Percentiles rank a stretch among this genome's conserved stretches.
Conservation (phyloP, 495 filamentous ascomycete genomes). For the Xylaria nigripes region DNA sequence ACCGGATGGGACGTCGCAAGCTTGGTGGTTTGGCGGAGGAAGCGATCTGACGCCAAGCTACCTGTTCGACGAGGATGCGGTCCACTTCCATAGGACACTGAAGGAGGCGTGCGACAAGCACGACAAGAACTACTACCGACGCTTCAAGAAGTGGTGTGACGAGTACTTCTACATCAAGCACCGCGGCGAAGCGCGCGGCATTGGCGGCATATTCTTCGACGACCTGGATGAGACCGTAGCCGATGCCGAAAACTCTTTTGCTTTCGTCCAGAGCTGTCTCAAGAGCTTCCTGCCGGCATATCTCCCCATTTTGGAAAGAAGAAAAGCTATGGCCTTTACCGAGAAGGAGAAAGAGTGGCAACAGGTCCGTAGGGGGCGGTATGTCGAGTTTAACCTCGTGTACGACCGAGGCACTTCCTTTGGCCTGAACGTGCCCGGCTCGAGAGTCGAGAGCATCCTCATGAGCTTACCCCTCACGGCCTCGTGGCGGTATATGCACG, state of each 20-base stretch:
- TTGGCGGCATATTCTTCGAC: constrained; percentile 98
- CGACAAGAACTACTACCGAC: constrained; percentile 83
- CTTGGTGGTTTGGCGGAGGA: constrained; percentile 98
- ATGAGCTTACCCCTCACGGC: constrained; percentile 95
- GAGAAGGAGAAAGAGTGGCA: constrained; percentile 90
- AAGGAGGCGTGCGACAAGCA: constrained; percentile 92
- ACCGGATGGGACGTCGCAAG: constrained; percentile 58
- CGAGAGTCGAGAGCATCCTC: constrained; percentile 88
- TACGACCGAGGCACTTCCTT: constrained; percentile 96
- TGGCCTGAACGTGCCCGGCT: constrained; percentile 84
- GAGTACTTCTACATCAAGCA: constrained; percentile 94
- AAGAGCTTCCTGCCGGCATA: constrained; percentile 87
- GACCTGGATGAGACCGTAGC: constrained; percentile 75
- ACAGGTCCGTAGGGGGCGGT: constrained; percentile 82
- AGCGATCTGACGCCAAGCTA: constrained; percentile 91
- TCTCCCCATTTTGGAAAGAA: constrained; percentile 71
- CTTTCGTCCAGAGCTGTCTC: constrained; percentile 80
- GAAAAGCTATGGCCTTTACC: constrained; percentile 87
- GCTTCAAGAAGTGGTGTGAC: constrained; percentile 98
- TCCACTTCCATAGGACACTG: constrained; percentile 90
- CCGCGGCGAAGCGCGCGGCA: constrained; percentile 75
- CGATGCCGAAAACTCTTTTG: constrained; percentile 83
- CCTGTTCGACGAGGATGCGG: constrained; percentile 91
- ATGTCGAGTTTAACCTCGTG: constrained; percentile 98
- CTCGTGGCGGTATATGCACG: constrained; percentile 92